Conservation (phyloP, 768 basidiomycete genomes). For the Crassisporium funariophilum region DNA sequence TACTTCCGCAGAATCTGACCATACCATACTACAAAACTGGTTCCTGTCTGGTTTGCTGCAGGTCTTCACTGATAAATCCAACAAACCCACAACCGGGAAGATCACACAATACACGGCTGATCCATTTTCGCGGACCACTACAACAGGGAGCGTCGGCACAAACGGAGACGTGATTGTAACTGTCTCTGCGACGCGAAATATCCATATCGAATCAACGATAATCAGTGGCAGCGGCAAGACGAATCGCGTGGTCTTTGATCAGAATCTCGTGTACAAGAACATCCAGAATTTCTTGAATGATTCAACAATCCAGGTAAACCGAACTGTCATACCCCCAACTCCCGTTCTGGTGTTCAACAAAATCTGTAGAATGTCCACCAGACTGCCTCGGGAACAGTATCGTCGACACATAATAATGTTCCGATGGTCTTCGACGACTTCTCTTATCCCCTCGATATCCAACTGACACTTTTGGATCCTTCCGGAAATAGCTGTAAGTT, state of each 20-base stretch:
- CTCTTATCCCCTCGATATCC: constrained; percentile 48
- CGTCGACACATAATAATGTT: constrained; percentile 45
- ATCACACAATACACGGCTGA: constrained; percentile 61
- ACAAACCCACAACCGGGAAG: constrained; percentile 63
- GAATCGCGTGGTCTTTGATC: constrained; percentile 61
- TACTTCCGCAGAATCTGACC: constrained; percentile 65
- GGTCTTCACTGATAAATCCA: constrained; percentile 65
- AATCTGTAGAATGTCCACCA: constrained; percentile 42
- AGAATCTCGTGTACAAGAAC: constrained; percentile 62
- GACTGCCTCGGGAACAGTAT: constrained; percentile 36
- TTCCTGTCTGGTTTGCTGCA: constrained; percentile 74
- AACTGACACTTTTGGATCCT: constrained; percentile 39
- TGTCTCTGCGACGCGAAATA: constrained; percentile 55
- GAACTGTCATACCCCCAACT: not conserved
- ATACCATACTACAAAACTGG: constrained; percentile 75
- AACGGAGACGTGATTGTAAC: constrained; percentile 61
- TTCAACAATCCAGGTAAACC: constrained; percentile 38
- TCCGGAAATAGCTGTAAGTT: constrained; percentile 39
- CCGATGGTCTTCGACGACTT: constrained; percentile 41
- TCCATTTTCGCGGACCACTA: constrained; percentile 55
- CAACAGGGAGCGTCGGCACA: constrained; percentile 41
- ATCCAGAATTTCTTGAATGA: constrained; percentile 60
- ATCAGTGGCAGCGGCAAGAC: constrained; percentile 59
- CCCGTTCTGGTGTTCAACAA: not conserved
- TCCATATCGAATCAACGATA: constrained; percentile 65